These are phyloP conservation scores for Parachaetomium inaequale DNA, from an alignment of 495 filamentous ascomycete genomes.

Conservation along the genomic window DNA sequence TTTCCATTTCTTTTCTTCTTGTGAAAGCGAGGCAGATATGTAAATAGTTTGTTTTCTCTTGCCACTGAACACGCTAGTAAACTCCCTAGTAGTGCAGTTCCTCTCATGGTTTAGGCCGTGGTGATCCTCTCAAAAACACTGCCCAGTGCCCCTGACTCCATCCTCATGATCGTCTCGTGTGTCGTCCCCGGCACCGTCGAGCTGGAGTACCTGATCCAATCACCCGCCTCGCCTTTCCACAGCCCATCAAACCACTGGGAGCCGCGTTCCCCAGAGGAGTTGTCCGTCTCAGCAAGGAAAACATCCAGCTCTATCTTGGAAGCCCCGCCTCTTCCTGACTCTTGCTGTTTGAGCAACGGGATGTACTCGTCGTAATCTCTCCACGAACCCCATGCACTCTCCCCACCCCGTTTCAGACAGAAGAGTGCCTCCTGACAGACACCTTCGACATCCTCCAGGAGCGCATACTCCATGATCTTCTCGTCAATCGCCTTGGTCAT, in stretches of 20 bases:
- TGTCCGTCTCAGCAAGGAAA: neutral
- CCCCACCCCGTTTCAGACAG: neutral
- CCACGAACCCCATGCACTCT: neutral
- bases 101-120: too few species aligned
- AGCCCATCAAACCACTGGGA: neutral
- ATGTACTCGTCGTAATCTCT: neutral
- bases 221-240: neutral
- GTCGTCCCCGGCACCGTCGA: neutral
- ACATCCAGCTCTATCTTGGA: neutral
- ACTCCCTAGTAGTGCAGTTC: too few species aligned
- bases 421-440: neutral
- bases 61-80: too few species aligned
- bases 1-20: too few species aligned
- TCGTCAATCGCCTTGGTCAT: neutral
- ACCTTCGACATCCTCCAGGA: neutral
- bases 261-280: neutral
- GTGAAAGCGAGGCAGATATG: too few species aligned
- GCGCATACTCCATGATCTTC: slow-evolving; percentile 2
- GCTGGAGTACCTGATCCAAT: neutral
- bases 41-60: too few species aligned
- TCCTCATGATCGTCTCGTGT: neutral
- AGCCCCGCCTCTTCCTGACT: neutral
- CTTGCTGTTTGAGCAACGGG: neutral
- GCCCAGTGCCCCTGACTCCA: neutral
- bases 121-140: neutral